These are phyloP conservation scores for Boletus reticulatus DNA, from an alignment of 768 basidiomycete species.

Conservation along the genomic window DNA sequence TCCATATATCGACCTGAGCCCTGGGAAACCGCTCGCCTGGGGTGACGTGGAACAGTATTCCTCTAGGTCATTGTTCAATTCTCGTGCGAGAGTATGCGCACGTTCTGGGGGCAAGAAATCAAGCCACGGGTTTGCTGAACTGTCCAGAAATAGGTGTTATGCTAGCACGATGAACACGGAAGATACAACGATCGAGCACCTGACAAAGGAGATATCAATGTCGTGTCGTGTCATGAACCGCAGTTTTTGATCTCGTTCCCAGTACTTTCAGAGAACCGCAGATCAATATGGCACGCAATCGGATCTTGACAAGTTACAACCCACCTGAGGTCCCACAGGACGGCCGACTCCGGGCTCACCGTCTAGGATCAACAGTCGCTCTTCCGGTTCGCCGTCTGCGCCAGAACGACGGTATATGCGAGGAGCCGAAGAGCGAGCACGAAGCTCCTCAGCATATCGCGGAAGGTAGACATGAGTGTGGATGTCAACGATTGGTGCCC, in stretches of 20 bases:
- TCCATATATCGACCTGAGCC: conserved; percentile 70
- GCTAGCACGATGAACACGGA: conserved; percentile 1
- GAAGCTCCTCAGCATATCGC: conserved; percentile 68
- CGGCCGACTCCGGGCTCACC: conserved; percentile 78
- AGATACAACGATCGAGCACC: conserved; percentile 38
- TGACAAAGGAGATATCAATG: conserved; percentile 77
- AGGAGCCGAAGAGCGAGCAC: conserved; percentile 61
- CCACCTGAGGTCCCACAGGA: conserved; percentile 76
- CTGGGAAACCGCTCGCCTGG: conserved; percentile 24
- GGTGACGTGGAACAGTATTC: conserved; percentile 73
- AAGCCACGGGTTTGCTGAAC: conserved; percentile 89
- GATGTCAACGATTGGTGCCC: conserved; percentile 63
- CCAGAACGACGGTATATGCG: conserved; percentile 54
- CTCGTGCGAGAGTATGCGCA: conserved; percentile 62
- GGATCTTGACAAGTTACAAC: neutral
- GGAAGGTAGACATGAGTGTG: conserved; percentile 88
- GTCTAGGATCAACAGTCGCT: conserved; percentile 75
- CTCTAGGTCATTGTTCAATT: conserved; percentile 77
- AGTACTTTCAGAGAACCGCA: conserved; percentile 48
- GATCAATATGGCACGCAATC: conserved; percentile 9
- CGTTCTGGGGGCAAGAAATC: conserved; percentile 75
- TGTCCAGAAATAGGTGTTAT: conserved; percentile 30
- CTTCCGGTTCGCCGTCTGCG: conserved; percentile 50
- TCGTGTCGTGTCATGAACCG: conserved; percentile 83
- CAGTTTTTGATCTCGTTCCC: conserved; percentile 76